These are phyloP conservation scores for Coprinopsis cinerea DNA, from an alignment of 768 basidiomycete species.

Conservation along the genomic window DNA sequence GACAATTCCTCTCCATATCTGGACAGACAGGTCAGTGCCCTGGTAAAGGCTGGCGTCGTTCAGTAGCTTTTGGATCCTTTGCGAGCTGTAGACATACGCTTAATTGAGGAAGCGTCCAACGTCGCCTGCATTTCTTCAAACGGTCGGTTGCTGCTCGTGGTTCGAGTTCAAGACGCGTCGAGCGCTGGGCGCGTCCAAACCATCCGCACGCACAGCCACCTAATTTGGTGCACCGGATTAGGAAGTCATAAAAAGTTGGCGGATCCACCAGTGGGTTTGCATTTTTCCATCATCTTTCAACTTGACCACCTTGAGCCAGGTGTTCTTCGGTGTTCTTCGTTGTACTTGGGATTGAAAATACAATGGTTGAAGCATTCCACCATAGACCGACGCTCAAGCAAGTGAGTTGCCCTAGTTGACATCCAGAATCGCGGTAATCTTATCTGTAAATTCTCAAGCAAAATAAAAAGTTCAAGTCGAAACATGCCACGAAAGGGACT, in stretches of 20 bases:
- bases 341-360: neutral
- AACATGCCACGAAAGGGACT: slow-evolving; percentile 80
- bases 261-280: too few species aligned
- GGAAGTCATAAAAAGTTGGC: neutral
- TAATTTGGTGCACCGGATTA: neutral
- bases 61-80: slow-evolving; percentile 1
- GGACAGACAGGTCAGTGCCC: slow-evolving; percentile 69
- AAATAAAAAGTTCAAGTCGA: slow-evolving; percentile 93
- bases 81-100: slow-evolving; percentile 28
- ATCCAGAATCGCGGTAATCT: neutral
- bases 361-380: slow-evolving; percentile 47
- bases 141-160: neutral
- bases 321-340: too few species aligned
- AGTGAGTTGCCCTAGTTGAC: slow-evolving; percentile 28
- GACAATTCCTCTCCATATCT: slow-evolving; percentile 79
- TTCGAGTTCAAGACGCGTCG: neutral
- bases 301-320: too few species aligned
- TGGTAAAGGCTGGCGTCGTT: slow-evolving; percentile 56
- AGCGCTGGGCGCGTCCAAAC: neutral
- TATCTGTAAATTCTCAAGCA: slow-evolving; percentile 35
- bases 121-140: slow-evolving; percentile 74
- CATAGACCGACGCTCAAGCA: slow-evolving; percentile 88
- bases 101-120: slow-evolving; percentile 51
- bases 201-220: neutral
- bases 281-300: neutral